Percentiles rank a stretch among this genome's conserved stretches.
These are phyloP conservation scores for Panicum miliaceum DNA, from an alignment of 176 grass and related monocot species.

Conservation along the genomic window DNA sequence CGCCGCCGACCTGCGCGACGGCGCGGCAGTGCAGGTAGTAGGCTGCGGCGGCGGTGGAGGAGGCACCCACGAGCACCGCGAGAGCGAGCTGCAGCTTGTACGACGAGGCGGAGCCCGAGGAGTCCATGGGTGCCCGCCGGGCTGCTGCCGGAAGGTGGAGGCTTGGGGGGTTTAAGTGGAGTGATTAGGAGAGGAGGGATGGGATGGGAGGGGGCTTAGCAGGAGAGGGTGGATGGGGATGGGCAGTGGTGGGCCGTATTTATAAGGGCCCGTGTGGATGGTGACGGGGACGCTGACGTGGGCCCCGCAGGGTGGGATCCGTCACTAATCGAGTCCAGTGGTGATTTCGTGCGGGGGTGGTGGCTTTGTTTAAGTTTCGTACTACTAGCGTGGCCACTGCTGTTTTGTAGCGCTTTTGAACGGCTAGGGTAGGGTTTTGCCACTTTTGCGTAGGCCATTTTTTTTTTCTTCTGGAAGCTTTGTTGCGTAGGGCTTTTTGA, in stretches of 20 bases:
- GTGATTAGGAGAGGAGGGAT: background rate
- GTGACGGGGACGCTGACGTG: constrained; percentile 30
- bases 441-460: background rate
- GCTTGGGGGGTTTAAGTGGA: constrained; percentile 44
- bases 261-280: constrained; percentile 40
- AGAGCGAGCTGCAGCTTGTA: constrained; percentile 84
- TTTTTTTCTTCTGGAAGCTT: background rate
- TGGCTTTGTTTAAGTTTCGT: background rate
- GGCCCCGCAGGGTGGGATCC: background rate
- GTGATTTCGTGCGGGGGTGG: background rate
- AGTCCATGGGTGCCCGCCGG: constrained; percentile 50
- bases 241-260: constrained; percentile 26
- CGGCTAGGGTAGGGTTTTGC: background rate
- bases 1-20: constrained; percentile 65
- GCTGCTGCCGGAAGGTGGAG: background rate
- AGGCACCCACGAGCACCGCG: constrained; percentile 81
- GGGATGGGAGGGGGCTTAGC: constrained; percentile 12
- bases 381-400: background rate
- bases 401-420: constrained; percentile 1
- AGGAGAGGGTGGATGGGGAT: background rate
- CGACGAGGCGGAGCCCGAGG: constrained; percentile 47
- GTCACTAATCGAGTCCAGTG: background rate
- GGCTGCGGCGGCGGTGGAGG: constrained; percentile 62
- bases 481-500: background rate
- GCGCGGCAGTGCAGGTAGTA: constrained; percentile 92